phyloP scores from a whole-genome alignment of 352 stramenopile species.

The Globisporangium cederbergense region DNA sequence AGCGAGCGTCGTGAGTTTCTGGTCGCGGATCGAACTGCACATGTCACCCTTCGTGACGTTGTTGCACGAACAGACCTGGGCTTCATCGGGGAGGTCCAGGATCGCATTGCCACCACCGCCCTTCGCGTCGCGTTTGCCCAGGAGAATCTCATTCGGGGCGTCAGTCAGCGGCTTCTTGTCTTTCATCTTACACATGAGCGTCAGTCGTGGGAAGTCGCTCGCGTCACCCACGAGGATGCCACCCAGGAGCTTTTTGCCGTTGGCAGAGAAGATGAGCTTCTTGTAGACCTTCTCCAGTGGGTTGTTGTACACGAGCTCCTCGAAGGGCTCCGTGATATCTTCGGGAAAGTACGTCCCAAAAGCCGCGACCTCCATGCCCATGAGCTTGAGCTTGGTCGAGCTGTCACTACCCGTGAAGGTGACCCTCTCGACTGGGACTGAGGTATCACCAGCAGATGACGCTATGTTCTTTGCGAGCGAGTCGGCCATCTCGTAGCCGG shows the following conservation, averaged over 20 bases:
- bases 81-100: constrained; percentile 66
- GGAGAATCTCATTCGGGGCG: constrained; percentile 51
- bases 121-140: constrained; percentile 35
- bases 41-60: constrained; percentile 87
- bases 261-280: constrained; percentile 91
- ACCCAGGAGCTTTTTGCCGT: constrained; percentile 67
- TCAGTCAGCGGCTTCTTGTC: constrained; percentile 51
- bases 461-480: constrained; percentile 83
- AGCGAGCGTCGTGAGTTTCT: constrained; percentile 67
- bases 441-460: not conserved
- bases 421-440: constrained; percentile 23
- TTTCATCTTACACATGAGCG: constrained; percentile 52
- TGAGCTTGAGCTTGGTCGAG: constrained; percentile 93
- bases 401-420: constrained; percentile 85
- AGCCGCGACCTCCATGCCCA: constrained; percentile 91
- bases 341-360: constrained; percentile 87
- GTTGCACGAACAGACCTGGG: constrained; percentile 92
- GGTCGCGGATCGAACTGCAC: constrained; percentile 60
- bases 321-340: constrained; percentile 64
- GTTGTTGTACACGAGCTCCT: constrained; percentile 89
- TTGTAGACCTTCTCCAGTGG: constrained; percentile 87
- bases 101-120: constrained; percentile 27
- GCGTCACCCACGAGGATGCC: constrained; percentile 91
- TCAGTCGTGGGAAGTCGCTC: constrained; percentile 84
- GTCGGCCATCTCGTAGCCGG: constrained; percentile 90